Evolutionary conservation across 1,284 basidiomycete genomes (phyloP).

Genomic region (Agaricales sp.): DNA sequence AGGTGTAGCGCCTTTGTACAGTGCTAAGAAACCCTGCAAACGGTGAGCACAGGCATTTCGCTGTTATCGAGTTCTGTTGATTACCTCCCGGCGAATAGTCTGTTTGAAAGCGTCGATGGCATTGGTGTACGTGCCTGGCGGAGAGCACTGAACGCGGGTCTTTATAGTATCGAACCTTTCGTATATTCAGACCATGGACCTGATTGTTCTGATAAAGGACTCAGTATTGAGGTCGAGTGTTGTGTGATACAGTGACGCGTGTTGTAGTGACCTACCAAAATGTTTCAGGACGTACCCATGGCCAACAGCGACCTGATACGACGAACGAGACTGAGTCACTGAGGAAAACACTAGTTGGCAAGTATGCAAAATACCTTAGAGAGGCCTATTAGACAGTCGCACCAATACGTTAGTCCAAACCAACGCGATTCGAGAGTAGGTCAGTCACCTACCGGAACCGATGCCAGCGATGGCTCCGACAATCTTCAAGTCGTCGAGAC

Average conservation of each 20-base stretch:
- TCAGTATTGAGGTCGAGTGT: no score
- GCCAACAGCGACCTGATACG: conserved; percentile 49
- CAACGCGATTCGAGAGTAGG: background rate
- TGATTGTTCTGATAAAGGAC: no score
- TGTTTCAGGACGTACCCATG: conserved; percentile 39
- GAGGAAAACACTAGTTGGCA: conserved; percentile 5
- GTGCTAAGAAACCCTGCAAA: conserved; percentile 37
- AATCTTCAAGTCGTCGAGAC: conserved; percentile 28
- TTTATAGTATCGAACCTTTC: conserved; percentile 66
- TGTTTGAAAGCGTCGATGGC: conserved; percentile 58
- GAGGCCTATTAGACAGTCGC: conserved; percentile 27
- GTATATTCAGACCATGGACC: background rate
- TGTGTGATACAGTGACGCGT: no score
- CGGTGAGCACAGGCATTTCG: background rate
- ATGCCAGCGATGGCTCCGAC: conserved; percentile 52
- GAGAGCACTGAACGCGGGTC: conserved; percentile 64
- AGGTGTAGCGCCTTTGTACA: conserved; percentile 67
- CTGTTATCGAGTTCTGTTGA: conserved; percentile 9
- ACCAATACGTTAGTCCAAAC: conserved; percentile 2
- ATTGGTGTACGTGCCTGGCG: conserved; percentile 58
- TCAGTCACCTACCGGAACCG: conserved; percentile 39
- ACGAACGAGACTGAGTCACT: conserved; percentile 7
- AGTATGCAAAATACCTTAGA: conserved; percentile 55
- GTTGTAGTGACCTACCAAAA: background rate
- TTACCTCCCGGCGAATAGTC: conserved; percentile 56